Evolutionary conservation across 2,329 filamentous ascomycete species (phyloP), one percentile per base, ranked within the genome.

Genomic region (Colletotrichum camelliae): DNA sequence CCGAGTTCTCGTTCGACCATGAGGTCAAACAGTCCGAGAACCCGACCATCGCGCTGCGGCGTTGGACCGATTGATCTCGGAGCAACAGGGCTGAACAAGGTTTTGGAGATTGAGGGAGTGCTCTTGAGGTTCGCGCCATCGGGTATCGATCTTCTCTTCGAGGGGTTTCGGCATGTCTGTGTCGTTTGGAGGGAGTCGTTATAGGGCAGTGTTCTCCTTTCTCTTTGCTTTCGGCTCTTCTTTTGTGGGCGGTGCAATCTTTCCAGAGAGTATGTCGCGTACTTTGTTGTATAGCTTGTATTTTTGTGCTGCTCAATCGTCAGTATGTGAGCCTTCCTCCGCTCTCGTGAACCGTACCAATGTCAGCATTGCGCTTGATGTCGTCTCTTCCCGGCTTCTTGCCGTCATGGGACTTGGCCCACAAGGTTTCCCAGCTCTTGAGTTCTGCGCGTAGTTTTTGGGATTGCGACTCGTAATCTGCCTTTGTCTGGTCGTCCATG

Each of bases 21-120:
- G 13, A 94, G 85, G 81, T 96, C 95, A 81, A 97, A 97, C 21
- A 97, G 85, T 6, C 95, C 94, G 4, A 97, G 87, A 1, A 96
- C 93, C 24, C 91, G 91, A 33, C 95, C 95, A 82, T 96, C 94
- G 77, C 92, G 92, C 80, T 96, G 95, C 4, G 95, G 95, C 15
- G 95, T 97, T 2, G 95, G 95, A 4, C 94, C 94, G 76, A 97
- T 90, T 1, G 89, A 90, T 7, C 90, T 92, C 4, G 91, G 90
- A 13, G 89, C 87, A 1, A 84, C 84, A 2, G 92, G 90, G 72
- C 90, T 92, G 80, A 93, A 93, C 7, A 93, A 86, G 74, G 89
- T 91, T 35, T 91, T 87, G 48, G 89, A 87, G 58, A 89, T 86
- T 2, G 89, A 89, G 2, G 92, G 92, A 2, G 92, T 92, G 58